A percentile compares a stretch with the other conserved stretches of the same genome.
Evolutionary conservation across 1,284 basidiomycete genomes (phyloP).

Genomic region (Hypsizygus ulmarius): DNA sequence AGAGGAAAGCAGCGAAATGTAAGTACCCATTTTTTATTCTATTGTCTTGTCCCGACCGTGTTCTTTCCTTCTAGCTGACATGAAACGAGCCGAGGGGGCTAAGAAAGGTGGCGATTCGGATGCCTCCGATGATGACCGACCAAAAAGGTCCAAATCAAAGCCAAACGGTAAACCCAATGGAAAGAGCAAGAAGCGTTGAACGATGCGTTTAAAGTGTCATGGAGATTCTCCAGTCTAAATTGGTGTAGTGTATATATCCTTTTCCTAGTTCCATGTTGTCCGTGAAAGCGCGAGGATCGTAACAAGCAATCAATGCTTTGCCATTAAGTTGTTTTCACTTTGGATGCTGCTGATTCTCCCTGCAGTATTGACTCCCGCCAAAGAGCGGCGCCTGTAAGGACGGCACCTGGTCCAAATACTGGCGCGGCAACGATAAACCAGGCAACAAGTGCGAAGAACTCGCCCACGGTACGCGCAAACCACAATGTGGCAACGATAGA

Average conservation of each 20-base stretch:
- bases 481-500: constrained; percentile 40
- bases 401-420: constrained; percentile 40
- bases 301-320: background rate
- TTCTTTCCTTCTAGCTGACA: constrained; percentile 51
- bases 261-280: background rate
- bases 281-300: background rate
- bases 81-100: constrained; percentile 53
- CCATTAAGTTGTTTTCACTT: constrained; percentile 5
- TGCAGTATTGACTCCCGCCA: constrained; percentile 36
- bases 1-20: constrained; percentile 87
- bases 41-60: background rate
- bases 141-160: constrained; percentile 57
- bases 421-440: constrained; percentile 33
- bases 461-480: constrained; percentile 32
- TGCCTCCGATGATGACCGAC: constrained; percentile 58
- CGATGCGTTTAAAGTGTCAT: background rate
- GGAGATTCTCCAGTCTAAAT: no score
- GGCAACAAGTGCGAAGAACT: constrained; percentile 24
- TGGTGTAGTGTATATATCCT: background rate
- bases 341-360: background rate
- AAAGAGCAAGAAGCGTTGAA: constrained; percentile 34
- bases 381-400: constrained; percentile 34
- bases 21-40: constrained; percentile 17
- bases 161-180: constrained; percentile 47
- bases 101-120: constrained; percentile 59